Percentiles rank a stretch among this genome's conserved stretches.
Evolutionary conservation across 805 yeast genomes (phyloP).

Genomic region (Candida patagonica): DNA sequence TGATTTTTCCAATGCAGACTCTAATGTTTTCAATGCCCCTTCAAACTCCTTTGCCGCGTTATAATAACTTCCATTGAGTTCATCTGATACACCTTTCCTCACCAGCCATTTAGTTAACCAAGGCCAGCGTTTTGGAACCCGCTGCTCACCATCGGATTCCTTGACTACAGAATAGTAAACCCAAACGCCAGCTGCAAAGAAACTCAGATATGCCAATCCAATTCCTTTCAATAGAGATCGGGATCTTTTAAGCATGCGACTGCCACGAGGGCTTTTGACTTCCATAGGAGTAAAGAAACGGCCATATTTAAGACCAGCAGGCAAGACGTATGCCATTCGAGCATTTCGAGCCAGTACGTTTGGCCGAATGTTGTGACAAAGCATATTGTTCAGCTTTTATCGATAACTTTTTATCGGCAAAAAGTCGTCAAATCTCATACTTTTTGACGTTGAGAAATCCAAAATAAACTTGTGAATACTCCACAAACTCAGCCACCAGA

Average conservation of each 20-base stretch:
- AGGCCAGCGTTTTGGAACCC: slow-evolving; percentile 18
- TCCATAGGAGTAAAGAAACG: background rate
- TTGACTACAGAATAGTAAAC: background rate
- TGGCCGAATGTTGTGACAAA: no score
- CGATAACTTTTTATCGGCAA: no score
- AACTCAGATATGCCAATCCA: background rate
- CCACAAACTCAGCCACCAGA: no score
- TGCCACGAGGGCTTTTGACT: background rate
- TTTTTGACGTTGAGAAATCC: no score
- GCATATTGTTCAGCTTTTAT: no score
- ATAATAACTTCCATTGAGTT: slow-evolving; percentile 9
- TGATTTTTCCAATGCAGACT: background rate
- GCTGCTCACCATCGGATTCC: slow-evolving; percentile 9
- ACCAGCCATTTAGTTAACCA: slow-evolving; percentile 9
- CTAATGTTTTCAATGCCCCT: slow-evolving; percentile 8
- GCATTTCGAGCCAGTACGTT: no score
- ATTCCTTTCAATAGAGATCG: slow-evolving; percentile 1
- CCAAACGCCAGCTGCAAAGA: background rate
- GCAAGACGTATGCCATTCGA: no score
- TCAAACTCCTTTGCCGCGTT: slow-evolving; percentile 15
- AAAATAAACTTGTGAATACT: no score
- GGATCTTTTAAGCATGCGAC: background rate
- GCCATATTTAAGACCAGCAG: no score
- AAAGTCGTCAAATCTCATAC: no score
- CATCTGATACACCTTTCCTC: slow-evolving; percentile 14